Conservation (phyloP, 176 grass and related monocot species). For the Oryza meridionalis region DNA sequence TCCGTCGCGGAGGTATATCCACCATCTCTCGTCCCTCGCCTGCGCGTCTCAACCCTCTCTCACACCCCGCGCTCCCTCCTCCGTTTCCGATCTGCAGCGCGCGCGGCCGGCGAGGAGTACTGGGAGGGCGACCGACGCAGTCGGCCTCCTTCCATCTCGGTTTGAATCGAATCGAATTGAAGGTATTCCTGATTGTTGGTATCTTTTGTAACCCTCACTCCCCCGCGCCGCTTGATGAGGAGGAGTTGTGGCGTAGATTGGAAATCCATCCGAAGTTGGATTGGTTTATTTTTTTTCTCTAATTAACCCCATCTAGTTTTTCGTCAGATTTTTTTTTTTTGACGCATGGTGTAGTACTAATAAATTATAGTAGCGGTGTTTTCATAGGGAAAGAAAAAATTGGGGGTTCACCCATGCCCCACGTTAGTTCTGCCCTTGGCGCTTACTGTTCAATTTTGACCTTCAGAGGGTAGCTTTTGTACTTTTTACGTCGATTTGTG, state of each 20-base stretch:
- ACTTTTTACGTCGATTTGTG: not conserved
- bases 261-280: slow-evolving; percentile 8
- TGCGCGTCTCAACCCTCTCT: not conserved
- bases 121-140: no score
- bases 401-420: not conserved
- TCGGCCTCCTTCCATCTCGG: not conserved
- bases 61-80: not conserved
- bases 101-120: not conserved
- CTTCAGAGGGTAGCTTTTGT: not conserved
- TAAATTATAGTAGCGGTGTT: not conserved
- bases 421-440: not conserved
- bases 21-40: not conserved
- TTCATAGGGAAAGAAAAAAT: not conserved
- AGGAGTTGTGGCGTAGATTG: not conserved
- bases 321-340: not conserved
- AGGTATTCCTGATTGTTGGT: not conserved
- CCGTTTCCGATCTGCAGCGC: not conserved
- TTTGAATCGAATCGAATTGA: not conserved
- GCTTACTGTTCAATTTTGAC: not conserved
- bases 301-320: not conserved
- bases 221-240: not conserved
- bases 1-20: slow-evolving; percentile 26
- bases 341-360: not conserved
- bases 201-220: not conserved
- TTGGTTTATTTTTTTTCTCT: not conserved